Conservation (phyloP, 2,329 filamentous ascomycete genomes). For the Daldinia sp. region DNA sequence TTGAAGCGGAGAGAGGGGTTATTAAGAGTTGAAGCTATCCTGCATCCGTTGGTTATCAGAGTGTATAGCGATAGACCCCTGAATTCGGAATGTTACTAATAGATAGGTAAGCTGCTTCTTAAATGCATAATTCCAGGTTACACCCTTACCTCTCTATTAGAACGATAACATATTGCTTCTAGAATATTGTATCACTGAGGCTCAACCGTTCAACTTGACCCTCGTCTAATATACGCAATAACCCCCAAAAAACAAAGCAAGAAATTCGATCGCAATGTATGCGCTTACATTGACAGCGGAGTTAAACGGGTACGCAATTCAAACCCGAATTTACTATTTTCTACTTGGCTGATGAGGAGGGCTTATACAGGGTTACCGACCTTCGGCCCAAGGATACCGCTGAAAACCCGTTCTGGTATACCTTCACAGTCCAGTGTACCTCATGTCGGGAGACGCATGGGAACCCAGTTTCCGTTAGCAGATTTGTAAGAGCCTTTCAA, state of each 20-base stretch:
- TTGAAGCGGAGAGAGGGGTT: neutral
- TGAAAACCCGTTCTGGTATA: conserved; percentile 92
- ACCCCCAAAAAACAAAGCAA: neutral
- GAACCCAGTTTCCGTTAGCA: conserved; percentile 86
- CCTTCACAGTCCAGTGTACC: conserved; percentile 98
- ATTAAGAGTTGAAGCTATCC: neutral
- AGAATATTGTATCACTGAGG: conserved; percentile 27
- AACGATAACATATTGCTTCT: neutral
- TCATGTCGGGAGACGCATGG: conserved; percentile 92
- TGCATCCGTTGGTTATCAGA: too few species aligned
- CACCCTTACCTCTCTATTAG: neutral
- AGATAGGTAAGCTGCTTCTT: neutral
- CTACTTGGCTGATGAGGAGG: conserved; percentile 13
- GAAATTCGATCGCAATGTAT: conserved; percentile 65
- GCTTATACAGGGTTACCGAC: conserved; percentile 79
- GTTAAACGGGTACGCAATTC: conserved; percentile 69
- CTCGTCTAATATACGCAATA: conserved; percentile 13
- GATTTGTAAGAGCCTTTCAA: conserved; percentile 76
- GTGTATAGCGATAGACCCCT: too few species aligned
- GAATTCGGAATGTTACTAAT: too few species aligned
- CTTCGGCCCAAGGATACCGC: conserved; percentile 85
- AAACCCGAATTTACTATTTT: neutral
- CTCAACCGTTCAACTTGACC: conserved; percentile 15
- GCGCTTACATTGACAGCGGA: conserved; percentile 76
- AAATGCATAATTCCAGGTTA: neutral